Evolutionary conservation across 345 rosid species (phyloP).

Genomic region (Euphorbia lathyris): DNA sequence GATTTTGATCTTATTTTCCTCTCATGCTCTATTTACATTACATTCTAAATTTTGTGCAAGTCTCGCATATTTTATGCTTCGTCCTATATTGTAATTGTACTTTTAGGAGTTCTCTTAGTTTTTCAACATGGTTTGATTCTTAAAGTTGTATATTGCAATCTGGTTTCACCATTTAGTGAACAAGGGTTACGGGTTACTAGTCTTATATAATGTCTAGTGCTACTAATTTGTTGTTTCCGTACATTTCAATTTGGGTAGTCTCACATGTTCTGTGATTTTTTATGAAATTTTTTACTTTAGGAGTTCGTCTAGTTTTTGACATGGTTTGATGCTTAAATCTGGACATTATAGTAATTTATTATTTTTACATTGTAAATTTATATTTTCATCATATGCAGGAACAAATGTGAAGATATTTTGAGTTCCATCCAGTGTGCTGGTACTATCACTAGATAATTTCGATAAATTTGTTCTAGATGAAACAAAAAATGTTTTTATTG

Average conservation of each 20-base stretch:
- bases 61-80: not conserved
- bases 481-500: slow-evolving; percentile 89
- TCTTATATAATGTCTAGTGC: not conserved
- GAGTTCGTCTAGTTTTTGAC: not conserved
- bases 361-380: not conserved
- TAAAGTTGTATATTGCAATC: not conserved
- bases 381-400: slow-evolving; percentile 42
- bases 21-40: too few relatives aligned
- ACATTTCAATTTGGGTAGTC: not conserved
- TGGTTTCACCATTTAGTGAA: not conserved
- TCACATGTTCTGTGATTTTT: not conserved
- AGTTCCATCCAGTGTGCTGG: slow-evolving; percentile 63
- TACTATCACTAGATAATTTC: slow-evolving; percentile 71
- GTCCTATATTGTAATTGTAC: not conserved
- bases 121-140: not conserved
- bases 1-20: too few relatives aligned
- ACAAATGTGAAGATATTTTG: slow-evolving; percentile 86
- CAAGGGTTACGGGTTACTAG: not conserved
- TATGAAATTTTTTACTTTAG: not conserved
- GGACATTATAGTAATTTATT: not conserved
- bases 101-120: not conserved
- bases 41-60: not conserved
- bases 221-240: too few relatives aligned
- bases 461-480: slow-evolving; percentile 76
- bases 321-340: not conserved